These are phyloP conservation scores for Stachybotrys chlorohalonatus DNA, from an alignment of 2,329 filamentous ascomycete genomes.

Conservation along the genomic window DNA sequence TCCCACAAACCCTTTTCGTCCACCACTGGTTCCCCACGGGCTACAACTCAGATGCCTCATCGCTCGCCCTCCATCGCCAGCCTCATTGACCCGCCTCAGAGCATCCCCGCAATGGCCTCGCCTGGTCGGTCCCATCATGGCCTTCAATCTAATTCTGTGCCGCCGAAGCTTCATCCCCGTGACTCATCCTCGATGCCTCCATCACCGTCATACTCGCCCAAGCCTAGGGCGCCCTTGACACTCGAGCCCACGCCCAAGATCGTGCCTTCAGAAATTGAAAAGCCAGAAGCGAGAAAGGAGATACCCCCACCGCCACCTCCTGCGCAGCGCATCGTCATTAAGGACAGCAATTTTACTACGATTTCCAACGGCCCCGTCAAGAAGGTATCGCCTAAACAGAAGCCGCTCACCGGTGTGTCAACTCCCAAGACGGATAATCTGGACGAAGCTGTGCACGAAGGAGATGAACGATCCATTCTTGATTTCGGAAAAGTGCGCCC, in stretches of 20 bases:
- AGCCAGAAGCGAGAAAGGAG: conserved; percentile 28
- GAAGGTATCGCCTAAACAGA: conserved; percentile 39
- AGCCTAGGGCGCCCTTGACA: conserved; percentile 21
- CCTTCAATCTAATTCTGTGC: conserved; percentile 13
- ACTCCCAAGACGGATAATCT: conserved; percentile 40
- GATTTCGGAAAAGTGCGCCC: conserved; percentile 52
- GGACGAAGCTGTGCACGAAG: conserved; percentile 35
- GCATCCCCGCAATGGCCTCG: conserved; percentile 17
- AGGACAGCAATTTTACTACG: conserved; percentile 30
- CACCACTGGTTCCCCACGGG: conserved; percentile 41
- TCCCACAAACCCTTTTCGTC: conserved; percentile 37
- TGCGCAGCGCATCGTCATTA: conserved; percentile 21
- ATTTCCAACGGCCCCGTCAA: conserved; percentile 32
- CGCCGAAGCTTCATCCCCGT: conserved; percentile 20
- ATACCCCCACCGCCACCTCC: conserved; percentile 17
- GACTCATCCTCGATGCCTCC: conserved; percentile 29
- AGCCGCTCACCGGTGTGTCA: conserved; percentile 27
- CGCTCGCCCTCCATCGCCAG: conserved; percentile 82
- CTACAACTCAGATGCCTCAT: conserved; percentile 21
- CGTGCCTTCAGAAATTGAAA: background rate
- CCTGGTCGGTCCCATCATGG: conserved; percentile 17
- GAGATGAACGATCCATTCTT: conserved; percentile 46
- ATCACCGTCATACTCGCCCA: conserved; percentile 31
- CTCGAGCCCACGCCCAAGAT: conserved; percentile 19
- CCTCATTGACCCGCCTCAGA: conserved; percentile 57